Percentiles rank a stretch among this genome's conserved stretches.
Evolutionary conservation across 2,329 filamentous ascomycete species (phyloP).

Genomic region (Diaporthe helianthi): DNA sequence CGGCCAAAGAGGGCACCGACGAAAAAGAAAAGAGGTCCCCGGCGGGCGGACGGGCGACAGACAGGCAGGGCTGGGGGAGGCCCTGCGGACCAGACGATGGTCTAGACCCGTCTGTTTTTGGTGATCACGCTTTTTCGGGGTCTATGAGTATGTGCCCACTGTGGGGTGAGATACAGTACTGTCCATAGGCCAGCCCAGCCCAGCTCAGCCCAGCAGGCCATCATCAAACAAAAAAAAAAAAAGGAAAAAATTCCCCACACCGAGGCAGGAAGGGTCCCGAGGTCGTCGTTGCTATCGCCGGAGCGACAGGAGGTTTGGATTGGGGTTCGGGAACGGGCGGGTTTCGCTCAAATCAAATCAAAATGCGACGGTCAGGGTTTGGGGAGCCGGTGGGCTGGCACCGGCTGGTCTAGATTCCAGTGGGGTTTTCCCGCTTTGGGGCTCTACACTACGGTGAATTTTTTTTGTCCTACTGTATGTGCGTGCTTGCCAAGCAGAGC

Average conservation of each 20-base stretch:
- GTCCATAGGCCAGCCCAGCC: neutral
- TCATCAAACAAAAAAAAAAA: too few relatives aligned
- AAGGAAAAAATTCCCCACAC: too few relatives aligned
- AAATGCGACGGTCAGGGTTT: conserved; percentile 18
- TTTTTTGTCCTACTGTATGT: too few relatives aligned
- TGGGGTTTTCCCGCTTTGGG: neutral
- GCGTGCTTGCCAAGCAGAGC: too few relatives aligned
- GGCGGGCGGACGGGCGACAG: neutral
- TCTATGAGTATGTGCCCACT: conserved; percentile 10
- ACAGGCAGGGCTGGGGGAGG: neutral
- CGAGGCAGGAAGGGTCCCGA: too few relatives aligned
- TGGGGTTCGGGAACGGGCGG: too few relatives aligned
- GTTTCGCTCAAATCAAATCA: too few relatives aligned
- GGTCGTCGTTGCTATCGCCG: too few relatives aligned
- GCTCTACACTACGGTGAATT: too few relatives aligned
- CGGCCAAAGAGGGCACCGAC: too few relatives aligned
- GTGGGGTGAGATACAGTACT: neutral
- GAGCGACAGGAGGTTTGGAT: neutral
- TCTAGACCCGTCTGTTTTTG: conserved; percentile 13
- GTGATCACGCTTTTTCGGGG: conserved; percentile 20
- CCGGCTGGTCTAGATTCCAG: conserved; percentile 17
- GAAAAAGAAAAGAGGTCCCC: neutral
- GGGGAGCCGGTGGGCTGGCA: conserved; percentile 1
- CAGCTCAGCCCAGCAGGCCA: neutral
- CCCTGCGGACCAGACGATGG: too few relatives aligned